Base-by-base conservation (phyloP, 1,284 basidiomycete genomes). In the Cryptococcus depauperatus region DNA sequence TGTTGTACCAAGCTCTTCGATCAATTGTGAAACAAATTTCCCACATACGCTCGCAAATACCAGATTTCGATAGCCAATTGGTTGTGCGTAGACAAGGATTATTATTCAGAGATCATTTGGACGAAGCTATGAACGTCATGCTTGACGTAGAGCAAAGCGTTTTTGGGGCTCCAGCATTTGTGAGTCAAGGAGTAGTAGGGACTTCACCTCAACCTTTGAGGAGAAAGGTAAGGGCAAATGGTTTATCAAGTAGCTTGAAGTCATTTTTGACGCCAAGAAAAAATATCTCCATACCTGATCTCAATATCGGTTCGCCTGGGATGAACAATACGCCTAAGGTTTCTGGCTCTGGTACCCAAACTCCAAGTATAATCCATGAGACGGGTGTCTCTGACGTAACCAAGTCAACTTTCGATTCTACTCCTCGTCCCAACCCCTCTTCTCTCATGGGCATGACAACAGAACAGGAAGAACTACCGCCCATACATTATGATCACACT, bases 31-130 rank as follows among this genome's bases (percentile, higher is more conserved):
- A 78, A 8, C 85, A 66, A 21, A 52, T 66, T 13, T 44, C 55
- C 3, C 32, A 37, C 6, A 61, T 65, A 48, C 58, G 64, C 3
- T 37, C 39, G 1, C 22, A 44, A 1, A 54, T 68, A 10, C 76
- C 82, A 13, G 75, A 83, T 38, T 96, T 98, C 65, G 90, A 96
- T 70, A 77, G 77, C 56, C 85, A 81, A 58, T 77, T 98, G 3
- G 68, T 79, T 1, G 90, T 97, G 69, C 79, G 93, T 23, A 76
- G 93, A 29, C 83, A 85, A 61, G 91, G 92, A 3, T 73, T 98
- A 16, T 73, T 95, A 21, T 95, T 93, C 68, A 85, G 85, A 1
- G 92, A 96, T 69, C 92, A 93, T 62, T 72, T 96, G 26, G 86
- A 83, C 16, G 93, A 96, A 59, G 92, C 91, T 2, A 74, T 97